These are phyloP conservation scores for Plasmodium falciparum DNA, from an alignment of 169 alveolate genomes.

Conservation along the genomic window DNA sequence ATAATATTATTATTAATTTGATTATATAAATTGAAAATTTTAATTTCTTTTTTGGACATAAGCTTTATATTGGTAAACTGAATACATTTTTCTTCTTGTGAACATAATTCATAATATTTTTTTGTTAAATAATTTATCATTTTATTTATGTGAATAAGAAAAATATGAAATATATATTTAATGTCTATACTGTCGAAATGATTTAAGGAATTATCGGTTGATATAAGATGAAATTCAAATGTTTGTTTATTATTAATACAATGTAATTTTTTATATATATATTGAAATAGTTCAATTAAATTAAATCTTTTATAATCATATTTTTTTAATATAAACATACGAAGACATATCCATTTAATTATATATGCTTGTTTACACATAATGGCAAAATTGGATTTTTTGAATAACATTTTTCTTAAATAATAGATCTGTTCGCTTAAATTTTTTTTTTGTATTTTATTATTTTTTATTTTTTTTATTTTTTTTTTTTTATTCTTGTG, in stretches of 20 bases:
- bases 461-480: not conserved
- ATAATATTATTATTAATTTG: slow-evolving; percentile 19
- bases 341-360: slow-evolving; percentile 44
- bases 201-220: not conserved
- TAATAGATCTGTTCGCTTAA: slow-evolving; percentile 1
- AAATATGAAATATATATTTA: slow-evolving; percentile 16
- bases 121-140: not conserved
- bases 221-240: slow-evolving; percentile 12
- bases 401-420: slow-evolving; percentile 15
- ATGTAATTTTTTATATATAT: slow-evolving; percentile 44
- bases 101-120: not conserved
- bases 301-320: slow-evolving; percentile 20
- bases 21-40: slow-evolving; percentile 5
- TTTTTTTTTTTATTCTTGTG: slow-evolving; percentile 12
- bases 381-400: slow-evolving; percentile 12
- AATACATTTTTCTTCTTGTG: not conserved
- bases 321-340: slow-evolving; percentile 46
- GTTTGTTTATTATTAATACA: not conserved
- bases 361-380: slow-evolving; percentile 54
- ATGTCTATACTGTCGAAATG: slow-evolving; percentile 3
- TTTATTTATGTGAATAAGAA: slow-evolving; percentile 5
- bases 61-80: not conserved
- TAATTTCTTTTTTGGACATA: not conserved
- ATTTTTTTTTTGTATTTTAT: not conserved
- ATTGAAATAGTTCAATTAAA: slow-evolving; percentile 6